Base-by-base conservation (phyloP, 495 filamentous ascomycete species). In the Neurospora cerealis region DNA sequence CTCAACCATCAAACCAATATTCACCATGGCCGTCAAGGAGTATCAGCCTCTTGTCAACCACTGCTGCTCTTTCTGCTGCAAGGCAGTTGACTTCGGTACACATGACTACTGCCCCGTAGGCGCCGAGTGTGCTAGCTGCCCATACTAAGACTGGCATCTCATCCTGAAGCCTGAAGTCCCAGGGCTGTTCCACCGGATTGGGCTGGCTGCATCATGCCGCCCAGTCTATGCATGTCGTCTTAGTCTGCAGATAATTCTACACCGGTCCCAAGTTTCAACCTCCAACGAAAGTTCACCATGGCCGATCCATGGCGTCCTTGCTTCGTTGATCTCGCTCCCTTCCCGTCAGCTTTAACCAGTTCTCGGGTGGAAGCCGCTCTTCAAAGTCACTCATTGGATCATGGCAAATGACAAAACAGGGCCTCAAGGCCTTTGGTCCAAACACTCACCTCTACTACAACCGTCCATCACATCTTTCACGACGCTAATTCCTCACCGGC, bases 51-150 rank as follows among this genome's bases (percentile, higher is more conserved):
- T 84, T 72, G 85, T 86, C 81, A 79, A 85, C 80, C 73, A 84
- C 70, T 86, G 85, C 83, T 86, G 85, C 85, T 84, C 84, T 34
- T 86, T 84, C 74, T 86, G 85, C 82, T 86, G 85, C 83, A 85
- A 84, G 79, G 85, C 85, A 48, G 79, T 84, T 72, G 85, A 86
- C 79, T 86, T 85, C 42, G 85, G 85, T 75, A 86, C 85, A 46
- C 85, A 86, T 76, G 85, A 86, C 76, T 86, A 85, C 78, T 86
- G 85, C 83, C 83, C 83, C 24, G 76, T 72, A 54, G 79, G 79
- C 77, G 75, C 78, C 41, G 79, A 84, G 73, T 86, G 84, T 78
- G 83, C 82, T 34, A 75, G 80, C 66, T 86, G 84, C 82, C 80
- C 81, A 66, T 81, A 85, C 74, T 86, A 81, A 81, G 70, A 41